Conservation (phyloP, 2,329 filamentous ascomycete genomes). For the Mycosphaerella sp. region DNA sequence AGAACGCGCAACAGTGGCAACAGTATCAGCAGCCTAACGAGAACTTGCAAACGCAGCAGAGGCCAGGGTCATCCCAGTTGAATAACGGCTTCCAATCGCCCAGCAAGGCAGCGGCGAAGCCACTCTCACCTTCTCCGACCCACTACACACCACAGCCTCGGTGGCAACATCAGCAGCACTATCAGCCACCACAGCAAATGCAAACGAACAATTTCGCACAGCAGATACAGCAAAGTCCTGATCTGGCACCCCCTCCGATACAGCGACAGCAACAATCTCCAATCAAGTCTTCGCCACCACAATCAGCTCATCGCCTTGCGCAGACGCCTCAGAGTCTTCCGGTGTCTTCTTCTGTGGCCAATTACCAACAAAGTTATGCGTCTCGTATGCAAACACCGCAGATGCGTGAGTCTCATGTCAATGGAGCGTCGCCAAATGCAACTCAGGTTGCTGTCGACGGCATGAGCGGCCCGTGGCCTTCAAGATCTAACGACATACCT, state of each 20-base stretch:
- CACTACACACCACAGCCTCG: neutral
- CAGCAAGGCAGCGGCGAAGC: slow-evolving; percentile 20
- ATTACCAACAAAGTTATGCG: slow-evolving; percentile 7
- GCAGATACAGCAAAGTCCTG: slow-evolving; percentile 4
- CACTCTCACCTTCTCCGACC: slow-evolving; percentile 10
- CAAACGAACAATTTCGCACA: neutral
- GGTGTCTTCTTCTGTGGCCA: slow-evolving; percentile 11
- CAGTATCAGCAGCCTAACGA: slow-evolving; percentile 13
- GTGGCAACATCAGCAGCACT: slow-evolving; percentile 2
- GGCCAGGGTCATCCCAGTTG: slow-evolving; percentile 24
- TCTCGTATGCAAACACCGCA: slow-evolving; percentile 16
- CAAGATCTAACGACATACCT: slow-evolving; percentile 28
- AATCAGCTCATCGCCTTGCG: neutral
- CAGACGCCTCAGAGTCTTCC: slow-evolving; percentile 15
- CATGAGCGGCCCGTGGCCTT: slow-evolving; percentile 33
- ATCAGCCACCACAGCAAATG: slow-evolving; percentile 1
- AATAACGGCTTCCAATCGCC: slow-evolving; percentile 32
- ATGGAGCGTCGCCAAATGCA: slow-evolving; percentile 10
- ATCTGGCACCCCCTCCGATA: neutral
- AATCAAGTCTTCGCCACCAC: slow-evolving; percentile 1
- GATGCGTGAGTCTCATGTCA: slow-evolving; percentile 14
- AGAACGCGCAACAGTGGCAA: slow-evolving; percentile 19
- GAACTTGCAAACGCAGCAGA: slow-evolving; percentile 11
- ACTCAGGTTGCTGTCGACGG: slow-evolving; percentile 30
- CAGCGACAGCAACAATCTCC: neutral